These are phyloP conservation scores for Salix caprea DNA, from an alignment of 345 rosid genomes.

Conservation along the genomic window DNA sequence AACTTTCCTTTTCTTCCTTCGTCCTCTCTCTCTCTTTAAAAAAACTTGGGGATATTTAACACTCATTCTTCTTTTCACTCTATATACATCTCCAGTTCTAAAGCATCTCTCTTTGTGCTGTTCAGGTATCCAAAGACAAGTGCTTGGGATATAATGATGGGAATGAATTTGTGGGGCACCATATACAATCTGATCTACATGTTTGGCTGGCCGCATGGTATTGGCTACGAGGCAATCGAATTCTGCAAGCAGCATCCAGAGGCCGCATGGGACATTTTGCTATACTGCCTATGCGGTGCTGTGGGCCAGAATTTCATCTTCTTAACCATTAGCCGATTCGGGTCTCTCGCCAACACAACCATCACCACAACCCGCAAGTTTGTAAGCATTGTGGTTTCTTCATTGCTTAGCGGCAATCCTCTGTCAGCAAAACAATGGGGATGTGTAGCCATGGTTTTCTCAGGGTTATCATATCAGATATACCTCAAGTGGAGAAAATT, in stretches of 20 bases:
- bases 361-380: constrained; percentile 92
- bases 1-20: no score
- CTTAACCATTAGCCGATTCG: constrained; percentile 85
- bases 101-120: not conserved
- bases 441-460: constrained; percentile 83
- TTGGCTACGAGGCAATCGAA: constrained; percentile 62
- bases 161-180: constrained; percentile 96
- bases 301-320: constrained; percentile 97
- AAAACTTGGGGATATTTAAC: not conserved
- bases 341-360: constrained; percentile 90
- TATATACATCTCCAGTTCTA: not conserved
- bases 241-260: constrained; percentile 89
- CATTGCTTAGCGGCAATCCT: constrained; percentile 83
- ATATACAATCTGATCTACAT: constrained; percentile 82
- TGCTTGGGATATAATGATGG: constrained; percentile 96
- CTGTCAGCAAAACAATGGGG: constrained; percentile 87
- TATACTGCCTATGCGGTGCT: constrained; percentile 86
- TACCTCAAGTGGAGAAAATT: constrained; percentile 81
- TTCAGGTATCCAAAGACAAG: constrained; percentile 79
- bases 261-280: constrained; percentile 82
- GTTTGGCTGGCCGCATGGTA: constrained; percentile 77
- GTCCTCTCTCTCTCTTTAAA: no score
- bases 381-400: constrained; percentile 86
- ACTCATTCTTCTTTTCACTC: not conserved
- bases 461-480: constrained; percentile 91